Conservation (phyloP, 1,139 yeast species). For the Pneumocystis canis region DNA sequence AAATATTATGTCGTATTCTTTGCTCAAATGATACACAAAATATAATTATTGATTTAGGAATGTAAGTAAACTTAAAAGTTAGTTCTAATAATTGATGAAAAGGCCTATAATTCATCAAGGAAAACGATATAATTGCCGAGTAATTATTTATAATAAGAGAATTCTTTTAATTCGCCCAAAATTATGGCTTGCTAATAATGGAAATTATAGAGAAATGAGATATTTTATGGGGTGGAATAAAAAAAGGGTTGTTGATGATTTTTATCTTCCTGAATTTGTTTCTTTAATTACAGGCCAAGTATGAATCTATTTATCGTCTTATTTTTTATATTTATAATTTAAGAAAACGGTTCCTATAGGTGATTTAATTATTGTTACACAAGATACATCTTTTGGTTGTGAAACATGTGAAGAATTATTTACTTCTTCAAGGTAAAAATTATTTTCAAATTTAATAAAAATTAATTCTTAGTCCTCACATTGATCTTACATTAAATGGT, state of each 20-base stretch:
- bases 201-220: constrained; percentile 94
- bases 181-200: constrained; percentile 86
- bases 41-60: constrained; percentile 76
- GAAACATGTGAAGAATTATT: constrained; percentile 96
- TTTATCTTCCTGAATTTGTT: constrained; percentile 53
- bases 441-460: neutral
- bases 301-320: neutral
- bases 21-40: constrained; percentile 51
- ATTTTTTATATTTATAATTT: neutral
- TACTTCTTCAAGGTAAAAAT: constrained; percentile 43
- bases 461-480: constrained; percentile 57
- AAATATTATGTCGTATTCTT: constrained; percentile 68
- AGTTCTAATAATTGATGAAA: neutral
- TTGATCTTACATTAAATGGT: constrained; percentile 82
- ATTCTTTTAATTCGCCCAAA: constrained; percentile 83
- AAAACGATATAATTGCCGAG: constrained; percentile 80
- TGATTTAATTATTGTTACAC: constrained; percentile 70
- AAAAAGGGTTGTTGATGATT: constrained; percentile 58
- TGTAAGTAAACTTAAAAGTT: constrained; percentile 24
- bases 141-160: constrained; percentile 62
- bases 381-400: constrained; percentile 80
- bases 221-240: constrained; percentile 89
- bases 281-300: constrained; percentile 45
- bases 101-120: constrained; percentile 69
- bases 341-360: constrained; percentile 52